Percentiles rank a stretch among this genome's conserved stretches.
phyloP scores from a whole-genome alignment of 805 yeast species.

The Kuraishia molischiana region DNA sequence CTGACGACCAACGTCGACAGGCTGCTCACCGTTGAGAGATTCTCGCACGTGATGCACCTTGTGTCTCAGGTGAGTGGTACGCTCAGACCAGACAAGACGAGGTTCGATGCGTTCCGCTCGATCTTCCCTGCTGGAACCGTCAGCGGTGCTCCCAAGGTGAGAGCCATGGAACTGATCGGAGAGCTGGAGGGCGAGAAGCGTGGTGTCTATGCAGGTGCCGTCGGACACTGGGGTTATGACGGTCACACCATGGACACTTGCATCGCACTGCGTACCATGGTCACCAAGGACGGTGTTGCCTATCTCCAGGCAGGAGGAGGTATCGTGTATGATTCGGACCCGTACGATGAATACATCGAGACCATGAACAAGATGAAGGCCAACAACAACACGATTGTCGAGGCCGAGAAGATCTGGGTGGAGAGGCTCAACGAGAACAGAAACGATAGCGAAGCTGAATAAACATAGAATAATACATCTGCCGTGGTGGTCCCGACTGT shows the following conservation, averaged over 20 bases:
- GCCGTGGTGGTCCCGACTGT: too few species aligned
- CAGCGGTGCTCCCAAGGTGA: conserved; percentile 96
- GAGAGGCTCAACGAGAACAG: conserved; percentile 24
- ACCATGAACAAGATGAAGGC: conserved; percentile 97
- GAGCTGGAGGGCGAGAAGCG: conserved; percentile 87
- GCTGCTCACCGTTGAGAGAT: conserved; percentile 81
- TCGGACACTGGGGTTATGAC: conserved; percentile 96
- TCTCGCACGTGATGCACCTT: conserved; percentile 94
- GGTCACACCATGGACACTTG: conserved; percentile 96
- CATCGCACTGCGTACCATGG: conserved; percentile 96
- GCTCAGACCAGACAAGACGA: conserved; percentile 68
- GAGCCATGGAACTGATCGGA: conserved; percentile 90
- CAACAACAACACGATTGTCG: conserved; percentile 80
- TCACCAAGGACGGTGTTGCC: conserved; percentile 80
- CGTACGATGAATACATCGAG: conserved; percentile 89
- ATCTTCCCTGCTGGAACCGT: conserved; percentile 99
- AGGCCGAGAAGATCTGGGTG: conserved; percentile 79
- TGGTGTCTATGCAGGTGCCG: conserved; percentile 98
- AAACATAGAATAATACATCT: conserved; percentile 1
- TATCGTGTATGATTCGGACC: conserved; percentile 91
- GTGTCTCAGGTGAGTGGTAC: conserved; percentile 94
- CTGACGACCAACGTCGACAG: conserved; percentile 77
- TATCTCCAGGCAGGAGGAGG: conserved; percentile 99
- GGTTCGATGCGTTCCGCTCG: conserved; percentile 96
- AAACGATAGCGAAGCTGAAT: conserved; percentile 16